Percentiles rank a stretch among this genome's conserved stretches.
phyloP scores from a whole-genome alignment of 1,284 basidiomycete species.

The Spongispora temasekensis region DNA sequence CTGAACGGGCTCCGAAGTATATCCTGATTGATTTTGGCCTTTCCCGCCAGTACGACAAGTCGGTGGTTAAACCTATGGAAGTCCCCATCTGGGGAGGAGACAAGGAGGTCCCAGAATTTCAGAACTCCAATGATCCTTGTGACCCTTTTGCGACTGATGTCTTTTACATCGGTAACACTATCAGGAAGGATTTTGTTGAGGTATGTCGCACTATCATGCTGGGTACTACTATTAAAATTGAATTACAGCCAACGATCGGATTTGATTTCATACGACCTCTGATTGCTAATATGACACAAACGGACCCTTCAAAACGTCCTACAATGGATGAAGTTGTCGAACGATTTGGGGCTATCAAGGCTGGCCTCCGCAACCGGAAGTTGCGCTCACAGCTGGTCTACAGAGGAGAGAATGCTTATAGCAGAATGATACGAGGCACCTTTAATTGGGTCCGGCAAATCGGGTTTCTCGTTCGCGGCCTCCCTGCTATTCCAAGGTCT shows the following conservation, averaged over 20 bases:
- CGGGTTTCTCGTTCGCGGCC: slow-evolving; percentile 2
- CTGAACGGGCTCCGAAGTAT: slow-evolving; percentile 36
- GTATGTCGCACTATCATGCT: slow-evolving; percentile 13
- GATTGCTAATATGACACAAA: slow-evolving; percentile 18
- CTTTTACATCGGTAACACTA: slow-evolving; percentile 39
- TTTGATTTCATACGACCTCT: slow-evolving; percentile 22
- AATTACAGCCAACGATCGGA: slow-evolving; percentile 10
- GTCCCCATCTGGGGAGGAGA: slow-evolving; percentile 23
- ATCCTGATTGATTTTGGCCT: slow-evolving; percentile 45
- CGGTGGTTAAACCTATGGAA: slow-evolving; percentile 18
- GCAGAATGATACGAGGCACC: background rate
- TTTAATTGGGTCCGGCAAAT: slow-evolving; percentile 21
- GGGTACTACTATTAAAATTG: background rate
- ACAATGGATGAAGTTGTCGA: slow-evolving; percentile 19
- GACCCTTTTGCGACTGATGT: slow-evolving; percentile 41
- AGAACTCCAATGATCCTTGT: slow-evolving; percentile 19
- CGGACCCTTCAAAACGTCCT: slow-evolving; percentile 23
- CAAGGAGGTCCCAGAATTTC: slow-evolving; percentile 26
- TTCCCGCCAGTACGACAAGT: slow-evolving; percentile 29
- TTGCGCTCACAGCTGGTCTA: slow-evolving; percentile 17
- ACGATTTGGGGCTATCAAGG: slow-evolving; percentile 7
- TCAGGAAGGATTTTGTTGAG: slow-evolving; percentile 30
- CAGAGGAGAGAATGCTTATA: slow-evolving; percentile 5
- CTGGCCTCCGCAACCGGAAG: slow-evolving; percentile 10
- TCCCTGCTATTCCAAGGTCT: slow-evolving; percentile 15